Percentiles rank a stretch among this genome's conserved stretches.
These are phyloP conservation scores for Ballota nigra DNA, from an alignment of 257 asterid species.

Conservation along the genomic window DNA sequence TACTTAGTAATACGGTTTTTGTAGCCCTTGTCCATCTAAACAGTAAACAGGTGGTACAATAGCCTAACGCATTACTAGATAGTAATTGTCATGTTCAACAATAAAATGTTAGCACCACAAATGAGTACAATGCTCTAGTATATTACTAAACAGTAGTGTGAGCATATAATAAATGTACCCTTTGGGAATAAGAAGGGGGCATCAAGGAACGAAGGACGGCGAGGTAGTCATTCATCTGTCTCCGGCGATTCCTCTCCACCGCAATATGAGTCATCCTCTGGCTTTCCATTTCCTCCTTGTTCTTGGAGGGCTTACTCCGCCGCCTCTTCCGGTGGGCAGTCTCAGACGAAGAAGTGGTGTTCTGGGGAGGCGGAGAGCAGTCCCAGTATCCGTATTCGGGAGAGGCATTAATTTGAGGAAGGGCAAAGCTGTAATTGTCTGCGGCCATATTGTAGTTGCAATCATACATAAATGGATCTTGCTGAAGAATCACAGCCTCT, in stretches of 20 bases:
- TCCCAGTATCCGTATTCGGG: conserved; percentile 25
- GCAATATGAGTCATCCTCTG: conserved; percentile 85
- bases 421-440: conserved; percentile 17
- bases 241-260: conserved; percentile 82
- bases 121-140: too few species aligned
- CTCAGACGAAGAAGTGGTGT: conserved; percentile 39
- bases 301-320: conserved; percentile 51
- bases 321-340: conserved; percentile 42
- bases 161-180: conserved; percentile 46
- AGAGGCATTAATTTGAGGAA: neutral
- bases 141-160: too few species aligned
- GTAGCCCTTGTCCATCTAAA: too few species aligned
- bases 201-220: conserved; percentile 69
- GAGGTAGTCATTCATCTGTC: conserved; percentile 78
- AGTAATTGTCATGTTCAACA: too few species aligned
- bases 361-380: conserved; percentile 25
- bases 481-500: conserved; percentile 50
- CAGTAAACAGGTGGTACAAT: too few species aligned
- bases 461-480: conserved; percentile 43
- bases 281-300: conserved; percentile 72
- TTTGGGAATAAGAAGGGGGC: conserved; percentile 80
- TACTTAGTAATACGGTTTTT: too few species aligned
- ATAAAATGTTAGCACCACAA: too few species aligned
- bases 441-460: conserved; percentile 9
- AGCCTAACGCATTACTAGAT: too few species aligned